These are phyloP conservation scores for Phytophthora europaea DNA, from an alignment of 352 stramenopile genomes.

Conservation along the genomic window DNA sequence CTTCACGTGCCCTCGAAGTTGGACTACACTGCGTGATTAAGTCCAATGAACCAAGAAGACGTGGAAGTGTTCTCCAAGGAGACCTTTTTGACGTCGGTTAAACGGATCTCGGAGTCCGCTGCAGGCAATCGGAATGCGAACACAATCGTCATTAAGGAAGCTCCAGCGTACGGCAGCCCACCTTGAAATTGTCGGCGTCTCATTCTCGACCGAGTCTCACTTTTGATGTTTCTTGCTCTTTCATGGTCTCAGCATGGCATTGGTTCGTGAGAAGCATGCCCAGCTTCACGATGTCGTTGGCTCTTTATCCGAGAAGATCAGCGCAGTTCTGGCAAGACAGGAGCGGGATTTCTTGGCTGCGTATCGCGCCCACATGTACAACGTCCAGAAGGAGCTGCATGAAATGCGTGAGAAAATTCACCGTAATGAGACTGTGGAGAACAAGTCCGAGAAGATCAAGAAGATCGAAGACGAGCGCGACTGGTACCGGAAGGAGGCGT, in stretches of 20 bases:
- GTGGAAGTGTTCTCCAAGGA: conserved; percentile 83
- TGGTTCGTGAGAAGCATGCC: conserved; percentile 82
- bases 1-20: neutral
- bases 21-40: neutral
- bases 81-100: conserved; percentile 82
- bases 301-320: conserved; percentile 92
- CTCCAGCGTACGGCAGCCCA: conserved; percentile 47
- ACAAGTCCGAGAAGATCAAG: conserved; percentile 93
- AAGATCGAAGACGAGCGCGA: conserved; percentile 95
- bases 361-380: conserved; percentile 97
- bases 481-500: conserved; percentile 93
- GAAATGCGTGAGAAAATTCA: conserved; percentile 92
- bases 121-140: conserved; percentile 21
- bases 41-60: conserved; percentile 63
- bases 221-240: neutral
- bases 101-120: conserved; percentile 44
- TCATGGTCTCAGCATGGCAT: conserved; percentile 63
- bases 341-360: conserved; percentile 94
- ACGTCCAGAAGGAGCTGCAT: conserved; percentile 95
- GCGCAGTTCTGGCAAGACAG: conserved; percentile 89
- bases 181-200: neutral
- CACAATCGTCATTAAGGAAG: conserved; percentile 47
- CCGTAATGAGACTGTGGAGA: conserved; percentile 89
- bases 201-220: neutral
- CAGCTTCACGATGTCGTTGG: conserved; percentile 86